These are phyloP conservation scores for Colletotrichum brevisporum DNA, from an alignment of 2,329 filamentous ascomycete genomes.

Conservation along the genomic window DNA sequence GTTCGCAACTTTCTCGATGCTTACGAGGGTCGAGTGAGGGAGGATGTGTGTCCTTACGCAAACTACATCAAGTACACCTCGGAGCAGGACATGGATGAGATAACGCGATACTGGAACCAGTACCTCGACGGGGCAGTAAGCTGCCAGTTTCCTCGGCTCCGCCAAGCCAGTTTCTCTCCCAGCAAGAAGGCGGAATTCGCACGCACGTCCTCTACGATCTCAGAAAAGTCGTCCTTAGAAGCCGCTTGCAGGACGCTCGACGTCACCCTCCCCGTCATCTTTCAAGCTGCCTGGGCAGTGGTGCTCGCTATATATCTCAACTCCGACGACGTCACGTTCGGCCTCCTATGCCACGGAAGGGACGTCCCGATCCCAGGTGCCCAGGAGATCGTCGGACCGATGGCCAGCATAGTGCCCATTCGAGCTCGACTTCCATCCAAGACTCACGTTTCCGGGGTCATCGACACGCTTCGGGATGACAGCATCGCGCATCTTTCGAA, in stretches of 20 bases:
- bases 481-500: slow-evolving; percentile 19
- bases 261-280: slow-evolving; percentile 80
- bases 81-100: slow-evolving; percentile 2
- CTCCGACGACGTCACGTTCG: slow-evolving; percentile 81
- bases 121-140: slow-evolving; percentile 6
- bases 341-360: slow-evolving; percentile 72
- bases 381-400: slow-evolving; percentile 70
- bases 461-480: slow-evolving; percentile 3
- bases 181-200: slow-evolving; percentile 1
- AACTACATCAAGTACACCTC: slow-evolving; percentile 20
- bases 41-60: background rate
- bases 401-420: slow-evolving; percentile 72
- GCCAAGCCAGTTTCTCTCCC: background rate
- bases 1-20: slow-evolving; percentile 12
- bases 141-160: slow-evolving; percentile 4
- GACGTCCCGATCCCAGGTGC: slow-evolving; percentile 61
- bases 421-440: slow-evolving; percentile 53
- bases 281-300: slow-evolving; percentile 84
- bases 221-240: background rate
- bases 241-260: slow-evolving; percentile 52
- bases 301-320: slow-evolving; percentile 83
- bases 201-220: background rate
- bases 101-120: slow-evolving; percentile 6
- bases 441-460: background rate
- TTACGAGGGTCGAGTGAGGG: background rate